A percentile compares a stretch with the other conserved stretches of the same genome.
phyloP scores from a whole-genome alignment of 2,329 filamentous ascomycete species.

The Endothia cerciana region DNA sequence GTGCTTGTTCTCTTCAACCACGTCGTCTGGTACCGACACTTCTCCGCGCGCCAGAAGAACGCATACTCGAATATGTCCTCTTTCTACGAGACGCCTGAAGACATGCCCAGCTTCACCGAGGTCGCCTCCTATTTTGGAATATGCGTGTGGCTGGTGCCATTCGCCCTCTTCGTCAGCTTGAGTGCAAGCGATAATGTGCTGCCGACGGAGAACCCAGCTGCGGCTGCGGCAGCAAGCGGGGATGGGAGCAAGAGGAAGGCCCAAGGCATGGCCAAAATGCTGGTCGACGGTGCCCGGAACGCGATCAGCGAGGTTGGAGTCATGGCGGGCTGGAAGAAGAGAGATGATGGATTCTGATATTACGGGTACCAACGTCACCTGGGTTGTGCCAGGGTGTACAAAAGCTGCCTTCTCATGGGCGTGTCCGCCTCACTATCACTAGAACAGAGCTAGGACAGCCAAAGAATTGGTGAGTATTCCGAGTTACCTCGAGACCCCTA shows the following conservation, averaged over 20 bases:
- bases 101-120: slow-evolving; percentile 84
- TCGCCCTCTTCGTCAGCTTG: slow-evolving; percentile 90
- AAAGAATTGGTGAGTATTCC: slow-evolving; percentile 12
- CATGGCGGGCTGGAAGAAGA: slow-evolving; percentile 46
- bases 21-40: slow-evolving; percentile 94
- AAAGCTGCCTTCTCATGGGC: neutral
- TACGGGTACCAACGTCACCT: neutral
- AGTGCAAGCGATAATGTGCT: slow-evolving; percentile 94
- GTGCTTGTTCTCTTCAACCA: slow-evolving; percentile 87
- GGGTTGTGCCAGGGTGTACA: neutral
- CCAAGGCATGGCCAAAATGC: slow-evolving; percentile 68
- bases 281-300: slow-evolving; percentile 62
- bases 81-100: slow-evolving; percentile 63
- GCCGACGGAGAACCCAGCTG: slow-evolving; percentile 78
- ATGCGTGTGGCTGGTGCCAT: slow-evolving; percentile 95
- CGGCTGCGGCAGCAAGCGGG: slow-evolving; percentile 41
- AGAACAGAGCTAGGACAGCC: slow-evolving; percentile 11
- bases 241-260: slow-evolving; percentile 53
- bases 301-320: slow-evolving; percentile 52
- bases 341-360: slow-evolving; percentile 42
- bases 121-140: slow-evolving; percentile 96
- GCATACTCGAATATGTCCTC: slow-evolving; percentile 62
- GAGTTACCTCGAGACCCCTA: neutral
- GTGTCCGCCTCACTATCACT: neutral
- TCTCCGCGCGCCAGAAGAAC: slow-evolving; percentile 66